Base-by-base conservation (phyloP, 208 protist genomes). In the Zelonia costaricensis region DNA sequence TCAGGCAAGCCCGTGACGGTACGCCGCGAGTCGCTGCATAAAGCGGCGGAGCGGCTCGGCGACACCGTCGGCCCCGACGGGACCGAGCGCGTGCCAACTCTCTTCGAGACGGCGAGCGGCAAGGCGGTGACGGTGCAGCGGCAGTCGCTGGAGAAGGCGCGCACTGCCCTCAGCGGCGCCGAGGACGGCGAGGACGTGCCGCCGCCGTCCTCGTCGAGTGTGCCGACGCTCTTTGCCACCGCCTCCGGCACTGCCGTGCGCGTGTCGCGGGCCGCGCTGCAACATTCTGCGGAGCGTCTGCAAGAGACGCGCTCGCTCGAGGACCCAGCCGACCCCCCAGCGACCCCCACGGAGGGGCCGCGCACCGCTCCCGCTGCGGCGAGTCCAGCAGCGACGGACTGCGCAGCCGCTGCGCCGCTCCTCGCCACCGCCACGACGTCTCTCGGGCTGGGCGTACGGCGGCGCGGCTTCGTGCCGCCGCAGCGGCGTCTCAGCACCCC, bases 191-290 rank as follows among this genome's bases (percentile, higher is more conserved):
- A 1, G 49, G 31, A 15, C 23, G n/a, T 15, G 6, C 30, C 42
- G n/a, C 8, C 18, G 5, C n/a, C 44, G 46, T 43, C 15, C 4
- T 36, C 18, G 23, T 47, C 8, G 12, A 48, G 16, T n/a, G 23
- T 78, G 0, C n/a, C 55, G 7, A 78, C 75, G 18, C 72, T 84
- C n/a, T 91, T 84, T 42, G 39, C 67, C 15, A 82, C 78, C 0
- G 78, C 78, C 0, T 38, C 66, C 4, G 81, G 80, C 8, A 72
- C 58, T n/a, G 18, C 75, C 3, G 74, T 84, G 31, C 25, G 46
- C 3, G 69, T 84, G 9, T 70, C 53, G 3, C 67, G 70, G 38
- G 58, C 45, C 9, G 23, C 80, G 15, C 18, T 84, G 28, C 39
- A 22, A 3, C 16, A 20, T 18, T 61, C 78, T 13, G 38, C 47